Evolutionary conservation across 441 rosid species (phyloP).

Genomic region (Adansonia rubrostipa): DNA sequence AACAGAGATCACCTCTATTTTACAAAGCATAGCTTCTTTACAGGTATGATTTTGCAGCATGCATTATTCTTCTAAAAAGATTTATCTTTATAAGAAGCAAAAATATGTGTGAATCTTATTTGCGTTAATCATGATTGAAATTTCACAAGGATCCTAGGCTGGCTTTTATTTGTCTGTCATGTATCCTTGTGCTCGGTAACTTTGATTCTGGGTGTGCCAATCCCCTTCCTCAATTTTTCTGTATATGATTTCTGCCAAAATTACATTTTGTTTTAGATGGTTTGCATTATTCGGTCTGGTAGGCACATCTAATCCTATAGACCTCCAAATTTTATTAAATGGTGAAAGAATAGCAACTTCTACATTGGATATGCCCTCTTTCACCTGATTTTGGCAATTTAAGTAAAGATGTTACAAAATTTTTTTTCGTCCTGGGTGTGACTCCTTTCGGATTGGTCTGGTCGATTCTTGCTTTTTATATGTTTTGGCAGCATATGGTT

Average conservation of each 20-base stretch:
- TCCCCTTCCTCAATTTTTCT: background rate
- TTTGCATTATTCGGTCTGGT: background rate
- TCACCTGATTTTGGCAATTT: background rate
- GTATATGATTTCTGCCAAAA: background rate
- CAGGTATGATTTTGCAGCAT: constrained; percentile 53
- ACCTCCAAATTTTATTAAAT: background rate
- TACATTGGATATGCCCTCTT: background rate
- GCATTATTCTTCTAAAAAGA: background rate
- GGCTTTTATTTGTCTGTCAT: background rate
- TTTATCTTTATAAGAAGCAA: constrained; percentile 6
- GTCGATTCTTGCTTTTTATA: background rate
- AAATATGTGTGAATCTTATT: background rate
- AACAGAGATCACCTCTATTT: constrained; percentile 52
- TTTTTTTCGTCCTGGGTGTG: background rate
- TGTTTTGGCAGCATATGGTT: background rate
- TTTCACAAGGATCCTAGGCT: background rate
- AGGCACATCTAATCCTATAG: background rate
- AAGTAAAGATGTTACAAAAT: background rate
- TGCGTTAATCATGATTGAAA: background rate
- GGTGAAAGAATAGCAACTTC: background rate
- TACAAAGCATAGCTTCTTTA: constrained; percentile 44
- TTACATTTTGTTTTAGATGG: background rate
- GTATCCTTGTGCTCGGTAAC: constrained; percentile 4
- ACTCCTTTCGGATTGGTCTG: background rate
- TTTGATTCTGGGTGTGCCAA: background rate